Evolutionary conservation across 2,329 filamentous ascomycete genomes (phyloP), one percentile per base, ranked within the genome.

Genomic region (Penicillium olsonii): DNA sequence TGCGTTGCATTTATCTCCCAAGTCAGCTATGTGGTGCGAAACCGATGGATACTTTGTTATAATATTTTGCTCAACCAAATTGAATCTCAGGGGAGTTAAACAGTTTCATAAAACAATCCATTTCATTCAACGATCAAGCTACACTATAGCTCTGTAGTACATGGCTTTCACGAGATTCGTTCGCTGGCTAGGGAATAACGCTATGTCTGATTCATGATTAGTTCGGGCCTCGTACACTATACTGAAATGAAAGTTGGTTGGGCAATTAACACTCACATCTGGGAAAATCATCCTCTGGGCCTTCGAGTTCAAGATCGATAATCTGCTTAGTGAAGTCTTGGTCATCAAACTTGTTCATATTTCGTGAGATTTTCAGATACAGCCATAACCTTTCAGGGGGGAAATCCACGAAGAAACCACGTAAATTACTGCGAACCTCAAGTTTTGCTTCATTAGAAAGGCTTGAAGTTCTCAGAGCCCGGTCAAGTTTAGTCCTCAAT

Each of bases 311-410:
- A 22, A 44, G 18, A 17, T n/a, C 42, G 14, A 31, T 14, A 37
- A 44, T 44, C 27, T 34, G 27, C 27, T 22, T 44, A n/a, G 24
- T 44, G 24, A 44, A 44, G 31, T 44, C 42, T 12, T 34, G 11
- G 1, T 11, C 11, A 20, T 44, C n/a, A 44, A 44, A 44, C 29
- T 44, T 44, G 27, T 33, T 34, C 42, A 44, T 44, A 17, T 44
- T 44, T 31, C 19, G 27, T 34, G 26, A 44, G 24, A 44, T 44
- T 34, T 44, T 44, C n/a, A 44, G 27, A 44, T 44, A 44, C 18
- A 44, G 27, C 42, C 42, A 44, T 34, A 44, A 29, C 24, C 42
- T 33, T 20, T 44, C 42, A 20, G 42, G 11, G 22, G 42, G 42
- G 17, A 44, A 33, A 18, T 34, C 19, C 27, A 37, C 35, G 19